Conservation (phyloP, 169 alveolate genomes). For the Plasmodium falciparum region DNA sequence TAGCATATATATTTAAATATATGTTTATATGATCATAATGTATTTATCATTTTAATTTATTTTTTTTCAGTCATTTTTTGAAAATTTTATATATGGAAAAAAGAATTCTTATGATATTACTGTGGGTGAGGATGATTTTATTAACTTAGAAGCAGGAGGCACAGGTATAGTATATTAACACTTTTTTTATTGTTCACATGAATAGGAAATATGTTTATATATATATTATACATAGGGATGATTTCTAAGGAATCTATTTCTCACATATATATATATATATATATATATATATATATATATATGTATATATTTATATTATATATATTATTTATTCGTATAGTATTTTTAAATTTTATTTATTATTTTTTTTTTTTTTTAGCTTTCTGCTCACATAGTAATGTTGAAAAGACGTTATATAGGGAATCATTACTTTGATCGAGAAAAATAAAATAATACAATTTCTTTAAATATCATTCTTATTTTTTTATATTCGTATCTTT, state of each 20-base stretch:
- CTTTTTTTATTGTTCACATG: too few species aligned
- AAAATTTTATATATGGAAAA: slow-evolving; percentile 52
- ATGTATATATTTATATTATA: too few species aligned
- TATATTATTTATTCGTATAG: not conserved
- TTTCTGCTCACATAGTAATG: slow-evolving; percentile 57
- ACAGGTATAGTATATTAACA: slow-evolving; percentile 27
- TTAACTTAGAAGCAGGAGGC: slow-evolving; percentile 61
- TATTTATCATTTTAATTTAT: not conserved
- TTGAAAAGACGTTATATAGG: slow-evolving; percentile 50
- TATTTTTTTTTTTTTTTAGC: slow-evolving; percentile 15
- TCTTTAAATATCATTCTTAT: too few species aligned
- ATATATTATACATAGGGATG: too few species aligned
- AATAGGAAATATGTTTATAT: too few species aligned
- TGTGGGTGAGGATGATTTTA: slow-evolving; percentile 56
- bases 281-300: not conserved
- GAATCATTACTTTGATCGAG: slow-evolving; percentile 32
- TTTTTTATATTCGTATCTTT: too few species aligned
- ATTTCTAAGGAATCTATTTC: too few species aligned
- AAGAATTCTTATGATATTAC: slow-evolving; percentile 23
- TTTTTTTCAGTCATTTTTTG: slow-evolving; percentile 62
- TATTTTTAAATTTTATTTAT: not conserved
- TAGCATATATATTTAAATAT: slow-evolving; percentile 32
- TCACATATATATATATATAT: not conserved
- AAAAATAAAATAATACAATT: not conserved
- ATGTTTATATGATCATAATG: slow-evolving; percentile 6